Percentiles rank a stretch among this genome's conserved stretches.
Conservation (phyloP, 768 basidiomycete genomes). For the Boletus rex-veris region DNA sequence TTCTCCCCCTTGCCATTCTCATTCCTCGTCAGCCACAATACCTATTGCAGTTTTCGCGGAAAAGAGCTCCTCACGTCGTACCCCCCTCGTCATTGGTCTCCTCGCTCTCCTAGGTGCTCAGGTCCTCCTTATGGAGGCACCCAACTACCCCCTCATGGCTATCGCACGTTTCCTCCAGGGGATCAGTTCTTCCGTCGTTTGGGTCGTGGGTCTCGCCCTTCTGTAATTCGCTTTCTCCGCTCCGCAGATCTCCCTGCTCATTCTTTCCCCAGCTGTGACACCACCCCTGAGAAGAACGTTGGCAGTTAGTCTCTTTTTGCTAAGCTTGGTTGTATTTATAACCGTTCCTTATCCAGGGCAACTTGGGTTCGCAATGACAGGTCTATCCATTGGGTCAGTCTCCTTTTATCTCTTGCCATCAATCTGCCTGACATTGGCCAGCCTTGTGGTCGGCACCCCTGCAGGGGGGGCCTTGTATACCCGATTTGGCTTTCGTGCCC, state of each 20-base stretch:
- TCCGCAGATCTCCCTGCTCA: conserved; percentile 7
- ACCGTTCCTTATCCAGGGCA: conserved; percentile 40
- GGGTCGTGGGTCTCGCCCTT: conserved; percentile 60
- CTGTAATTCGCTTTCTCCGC: conserved; percentile 35
- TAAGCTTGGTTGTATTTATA: not conserved
- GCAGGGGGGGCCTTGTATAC: conserved; percentile 52
- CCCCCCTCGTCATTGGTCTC: conserved; percentile 50
- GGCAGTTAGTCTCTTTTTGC: conserved; percentile 41
- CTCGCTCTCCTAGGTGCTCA: conserved; percentile 50
- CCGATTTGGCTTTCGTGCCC: conserved; percentile 57
- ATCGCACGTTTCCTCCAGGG: conserved; percentile 60
- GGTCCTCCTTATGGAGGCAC: conserved; percentile 61
- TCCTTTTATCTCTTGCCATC: not conserved
- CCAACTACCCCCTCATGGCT: conserved; percentile 53
- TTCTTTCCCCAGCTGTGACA: conserved; percentile 46
- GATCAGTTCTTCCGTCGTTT: conserved; percentile 56
- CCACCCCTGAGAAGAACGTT: conserved; percentile 42
- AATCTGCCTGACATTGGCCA: conserved; percentile 17
- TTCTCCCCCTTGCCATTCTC: not conserved
- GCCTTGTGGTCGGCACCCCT: conserved; percentile 55
- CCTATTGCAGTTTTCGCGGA: conserved; percentile 58
- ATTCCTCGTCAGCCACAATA: conserved; percentile 43
- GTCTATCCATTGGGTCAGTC: conserved; percentile 51
- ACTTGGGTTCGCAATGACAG: conserved; percentile 58
- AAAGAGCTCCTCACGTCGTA: conserved; percentile 41